Evolutionary conservation across 352 stramenopile species (phyloP), one percentile per base, ranked within the genome.

Genomic region (Phytophthora podocarpi): DNA sequence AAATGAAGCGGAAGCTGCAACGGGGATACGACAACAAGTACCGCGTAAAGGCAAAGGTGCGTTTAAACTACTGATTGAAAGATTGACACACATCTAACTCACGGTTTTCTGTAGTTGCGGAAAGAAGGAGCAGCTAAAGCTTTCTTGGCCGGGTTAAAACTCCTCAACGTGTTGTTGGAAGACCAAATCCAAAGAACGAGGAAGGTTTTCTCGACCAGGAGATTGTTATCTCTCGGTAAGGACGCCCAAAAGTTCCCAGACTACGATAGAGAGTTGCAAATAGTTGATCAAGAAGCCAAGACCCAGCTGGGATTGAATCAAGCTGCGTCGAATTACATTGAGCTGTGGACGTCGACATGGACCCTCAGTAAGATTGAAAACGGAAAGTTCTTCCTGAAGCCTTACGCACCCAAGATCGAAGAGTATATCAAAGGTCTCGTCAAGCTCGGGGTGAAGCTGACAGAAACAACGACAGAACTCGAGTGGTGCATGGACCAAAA

Each of bases 91-190:
- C n/a, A n/a, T n/a, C n/a, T n/a, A n/a, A n/a, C n/a, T n/a, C n/a
- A n/a, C n/a, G n/a, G n/a, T n/a, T n/a, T n/a, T n/a, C n/a, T n/a
- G n/a, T n/a, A n/a, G n/a, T n/a, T n/a, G n/a, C n/a, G 31, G 28
- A 24, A 30, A 15, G 20, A 20, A 1, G 32, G 39, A 39, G 40
- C 39, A 12, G 45, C 31, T n/a, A 54, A 41, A 23, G 15, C 52
- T 15, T 36, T 69, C 53, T 36, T 69, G 7, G 60, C 45, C 0
- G 60, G 60, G 18, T 27, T 69, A 11, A 64, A 64, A 11, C 45
- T 69, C 10, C 53, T 69, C 37, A 64, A 64, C 15, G 16, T 40
- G 6, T 16, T 69, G 45, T 31, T 69, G 26, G 60, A 59, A 32
- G 60, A 43, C 20, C 42, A 53, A 0, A 37, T 69, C n/a, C 20